phyloP scores from a whole-genome alignment of 1,139 yeast species.

The Kurtzmaniella quercitrusa region DNA sequence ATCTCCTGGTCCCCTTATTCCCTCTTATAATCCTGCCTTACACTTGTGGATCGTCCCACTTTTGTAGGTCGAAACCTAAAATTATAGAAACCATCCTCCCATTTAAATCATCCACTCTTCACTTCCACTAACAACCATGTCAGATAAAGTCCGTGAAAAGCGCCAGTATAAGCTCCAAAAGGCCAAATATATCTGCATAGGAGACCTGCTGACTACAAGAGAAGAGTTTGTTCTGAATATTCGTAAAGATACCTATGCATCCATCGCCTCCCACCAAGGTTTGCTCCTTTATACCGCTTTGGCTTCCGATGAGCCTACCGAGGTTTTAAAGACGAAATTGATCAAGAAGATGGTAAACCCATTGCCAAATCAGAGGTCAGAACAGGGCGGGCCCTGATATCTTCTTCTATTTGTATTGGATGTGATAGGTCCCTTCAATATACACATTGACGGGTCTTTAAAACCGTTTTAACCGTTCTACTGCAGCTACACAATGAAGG shows the following conservation, averaged over 20 bases:
- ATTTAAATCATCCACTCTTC: not conserved
- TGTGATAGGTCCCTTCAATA: too few relatives aligned
- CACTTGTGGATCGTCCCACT: too few relatives aligned
- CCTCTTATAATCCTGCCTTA: too few relatives aligned
- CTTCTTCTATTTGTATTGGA: too few relatives aligned
- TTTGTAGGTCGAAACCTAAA: too few relatives aligned
- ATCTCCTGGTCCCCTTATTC: too few relatives aligned
- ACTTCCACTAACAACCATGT: conserved; percentile 29
- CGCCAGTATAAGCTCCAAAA: conserved; percentile 60
- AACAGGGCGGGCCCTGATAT: too few relatives aligned
- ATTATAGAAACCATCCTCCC: not conserved
- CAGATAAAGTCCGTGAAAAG: conserved; percentile 66
- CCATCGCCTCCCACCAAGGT: conserved; percentile 66
- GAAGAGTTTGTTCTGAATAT: conserved; percentile 46
- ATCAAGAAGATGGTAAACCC: conserved; percentile 61
- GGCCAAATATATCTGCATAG: conserved; percentile 64
- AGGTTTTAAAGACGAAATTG: conserved; percentile 43
- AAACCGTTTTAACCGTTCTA: too few relatives aligned
- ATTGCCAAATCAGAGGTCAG: too few relatives aligned
- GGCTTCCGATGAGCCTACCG: conserved; percentile 53
- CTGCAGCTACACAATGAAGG: too few relatives aligned
- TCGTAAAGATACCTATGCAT: conserved; percentile 70
- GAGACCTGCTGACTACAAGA: conserved; percentile 63
- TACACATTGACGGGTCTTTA: too few relatives aligned
- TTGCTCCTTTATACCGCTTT: conserved; percentile 64